Base-by-base conservation (phyloP, 1,284 basidiomycete genomes). In the Pseudozyma pruni region DNA sequence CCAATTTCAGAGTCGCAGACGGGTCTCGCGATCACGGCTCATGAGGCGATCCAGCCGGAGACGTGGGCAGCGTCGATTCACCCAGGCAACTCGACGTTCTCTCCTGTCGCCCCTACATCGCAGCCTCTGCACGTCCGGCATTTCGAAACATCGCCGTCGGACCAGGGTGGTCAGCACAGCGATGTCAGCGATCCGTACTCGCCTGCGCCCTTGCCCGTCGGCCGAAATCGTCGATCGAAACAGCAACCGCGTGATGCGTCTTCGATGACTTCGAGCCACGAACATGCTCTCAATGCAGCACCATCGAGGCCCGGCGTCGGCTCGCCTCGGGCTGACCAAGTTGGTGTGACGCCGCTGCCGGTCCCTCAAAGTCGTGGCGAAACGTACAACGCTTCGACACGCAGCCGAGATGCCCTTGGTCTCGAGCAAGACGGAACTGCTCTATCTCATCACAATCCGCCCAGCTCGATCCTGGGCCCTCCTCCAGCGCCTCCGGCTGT, bases 181-280 rank as follows among this genome's bases (percentile, higher is more conserved):
- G 50, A 53, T 13, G 50, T 46, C 17, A 59, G 55, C 38, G 62
- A 66, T 31, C 62, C 62, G 1, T 66, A 66, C 50, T 66, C 62
- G 37, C 62, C 55, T 4, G 62, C 62, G 4, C 62, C 62, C 20
- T 14, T 51, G 27, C 62, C 62, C 9, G 50, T 66, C 29, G 62
- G 62, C n/a, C 49, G 62, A 23, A 66, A 55, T 25, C 55, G 55
- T 16, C 50, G 62, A 11, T 66, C 62, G 16, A 58, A 59, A 33
- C 55, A 58, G 41, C 62, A 66, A 43, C 39, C 59, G 16, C 48
- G 55, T 11, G 54, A 56, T 20, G 61, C 61, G 1, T 54, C 55
- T 4, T 58, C 62, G 9, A 49, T 59, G 22, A 54, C 62, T 5
- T 59, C 55, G 0, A 47, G 61, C n/a, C 39, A 38, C 46, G 52